Evolutionary conservation across 176 grass and related monocot genomes (phyloP).

Genomic region (Rhipidocladum racemiflorum): DNA sequence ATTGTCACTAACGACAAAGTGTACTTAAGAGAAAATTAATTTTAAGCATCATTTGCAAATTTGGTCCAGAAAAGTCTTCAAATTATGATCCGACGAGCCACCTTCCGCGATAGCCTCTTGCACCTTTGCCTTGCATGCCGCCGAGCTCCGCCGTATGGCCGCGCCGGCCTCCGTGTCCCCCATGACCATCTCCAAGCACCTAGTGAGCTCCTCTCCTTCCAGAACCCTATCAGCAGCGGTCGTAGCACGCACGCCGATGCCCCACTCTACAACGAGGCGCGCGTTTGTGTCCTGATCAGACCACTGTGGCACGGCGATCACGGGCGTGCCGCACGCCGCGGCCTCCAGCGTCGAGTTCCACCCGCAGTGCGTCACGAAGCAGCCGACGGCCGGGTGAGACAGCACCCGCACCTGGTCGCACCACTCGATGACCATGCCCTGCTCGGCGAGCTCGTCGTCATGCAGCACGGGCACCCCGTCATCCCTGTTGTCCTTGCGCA

Average conservation of each 20-base stretch:
- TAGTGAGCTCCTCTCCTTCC: neutral
- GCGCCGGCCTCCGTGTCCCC: neutral
- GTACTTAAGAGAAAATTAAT: too few relatives aligned
- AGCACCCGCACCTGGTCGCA: conserved; percentile 55
- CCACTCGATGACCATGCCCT: conserved; percentile 46
- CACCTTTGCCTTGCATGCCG: neutral
- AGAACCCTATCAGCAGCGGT: neutral
- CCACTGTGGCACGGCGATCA: conserved; percentile 23
- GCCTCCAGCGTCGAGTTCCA: conserved; percentile 84
- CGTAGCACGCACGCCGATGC: neutral
- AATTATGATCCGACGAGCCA: neutral
- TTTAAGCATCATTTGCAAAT: neutral
- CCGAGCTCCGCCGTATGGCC: neutral
- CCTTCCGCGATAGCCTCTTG: neutral
- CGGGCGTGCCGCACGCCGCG: neutral
- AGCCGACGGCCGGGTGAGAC: conserved; percentile 31
- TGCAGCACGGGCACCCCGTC: neutral
- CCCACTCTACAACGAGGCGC: neutral
- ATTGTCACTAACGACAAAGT: too few relatives aligned
- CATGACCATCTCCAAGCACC: neutral
- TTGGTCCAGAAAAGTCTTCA: neutral
- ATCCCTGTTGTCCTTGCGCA: conserved; percentile 36
- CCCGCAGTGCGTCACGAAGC: conserved; percentile 84
- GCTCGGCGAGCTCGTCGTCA: neutral
- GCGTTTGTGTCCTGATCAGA: conserved; percentile 27